These are phyloP conservation scores for Chionographis japonica DNA, from an alignment of 106 monocot genomes.

Conservation along the genomic window DNA sequence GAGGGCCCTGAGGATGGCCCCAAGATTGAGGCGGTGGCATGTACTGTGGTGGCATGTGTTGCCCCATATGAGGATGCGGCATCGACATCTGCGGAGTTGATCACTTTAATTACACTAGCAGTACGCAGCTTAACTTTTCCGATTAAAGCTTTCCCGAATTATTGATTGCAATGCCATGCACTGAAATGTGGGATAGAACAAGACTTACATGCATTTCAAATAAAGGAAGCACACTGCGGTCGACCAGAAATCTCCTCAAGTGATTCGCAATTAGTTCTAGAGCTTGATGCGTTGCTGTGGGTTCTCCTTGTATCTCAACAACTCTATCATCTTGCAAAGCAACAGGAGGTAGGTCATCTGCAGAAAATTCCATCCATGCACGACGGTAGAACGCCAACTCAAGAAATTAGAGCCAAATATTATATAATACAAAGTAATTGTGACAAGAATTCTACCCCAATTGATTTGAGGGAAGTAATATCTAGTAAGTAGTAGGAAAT, in stretches of 20 bases:
- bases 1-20: constrained; percentile 58
- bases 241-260: constrained; percentile 65
- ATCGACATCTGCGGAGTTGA: constrained; percentile 34
- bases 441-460: too few species aligned
- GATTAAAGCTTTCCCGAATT: too few species aligned
- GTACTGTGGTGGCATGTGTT: constrained; percentile 2
- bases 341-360: constrained; percentile 67
- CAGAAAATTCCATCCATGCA: constrained; percentile 3
- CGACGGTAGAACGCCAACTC: too few species aligned
- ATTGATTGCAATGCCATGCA: neutral
- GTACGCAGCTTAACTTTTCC: too few species aligned
- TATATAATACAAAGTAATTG: too few species aligned
- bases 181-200: neutral
- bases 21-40: constrained; percentile 69
- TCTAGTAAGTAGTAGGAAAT: too few species aligned
- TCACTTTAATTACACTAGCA: neutral
- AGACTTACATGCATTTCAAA: constrained; percentile 54
- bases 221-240: constrained; percentile 54
- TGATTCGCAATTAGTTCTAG: constrained; percentile 49
- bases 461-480: too few species aligned
- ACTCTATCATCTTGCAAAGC: constrained; percentile 67
- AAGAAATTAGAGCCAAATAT: too few species aligned
- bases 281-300: constrained; percentile 41
- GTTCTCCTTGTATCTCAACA: constrained; percentile 73
- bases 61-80: constrained; percentile 59